A percentile compares a stretch with the other conserved stretches of the same genome.
Conservation (phyloP, 148 eudicot genomes). For the Rhododendron vialii region DNA sequence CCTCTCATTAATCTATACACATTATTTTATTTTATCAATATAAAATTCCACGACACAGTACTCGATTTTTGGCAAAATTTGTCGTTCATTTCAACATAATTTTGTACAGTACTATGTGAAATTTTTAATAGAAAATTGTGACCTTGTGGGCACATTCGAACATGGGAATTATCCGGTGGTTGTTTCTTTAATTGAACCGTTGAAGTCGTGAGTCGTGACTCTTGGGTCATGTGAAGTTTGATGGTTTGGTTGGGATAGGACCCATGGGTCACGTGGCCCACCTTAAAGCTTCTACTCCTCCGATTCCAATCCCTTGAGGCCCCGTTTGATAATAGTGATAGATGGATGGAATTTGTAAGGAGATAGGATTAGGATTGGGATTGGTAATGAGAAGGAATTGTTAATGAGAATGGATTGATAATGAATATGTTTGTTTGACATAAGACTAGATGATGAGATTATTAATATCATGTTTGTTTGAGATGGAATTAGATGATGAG, state of each 20-base stretch:
- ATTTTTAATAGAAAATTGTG: too few species aligned
- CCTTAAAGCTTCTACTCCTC: background rate
- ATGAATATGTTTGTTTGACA: too few species aligned
- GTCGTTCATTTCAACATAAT: background rate
- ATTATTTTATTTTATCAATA: background rate
- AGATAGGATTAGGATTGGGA: too few species aligned
- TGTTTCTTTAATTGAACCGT: background rate
- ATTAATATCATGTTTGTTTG: too few species aligned
- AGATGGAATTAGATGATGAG: too few species aligned
- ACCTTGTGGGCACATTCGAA: background rate
- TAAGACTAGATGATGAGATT: too few species aligned
- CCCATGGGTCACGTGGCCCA: conserved; percentile 1
- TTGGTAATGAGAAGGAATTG: too few species aligned
- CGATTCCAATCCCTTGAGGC: too few species aligned
- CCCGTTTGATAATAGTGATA: too few species aligned
- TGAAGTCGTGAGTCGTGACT: background rate
- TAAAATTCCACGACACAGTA: background rate
- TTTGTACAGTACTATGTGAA: too few species aligned
- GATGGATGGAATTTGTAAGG: too few species aligned
- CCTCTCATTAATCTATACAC: background rate
- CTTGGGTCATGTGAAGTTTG: conserved; percentile 2
- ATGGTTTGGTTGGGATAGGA: background rate
- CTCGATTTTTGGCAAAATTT: background rate
- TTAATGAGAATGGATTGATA: too few species aligned
- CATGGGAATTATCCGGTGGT: background rate